Base-by-base conservation (phyloP, 2,329 filamentous ascomycete species). In the Microcyclospora tardicrescens region DNA sequence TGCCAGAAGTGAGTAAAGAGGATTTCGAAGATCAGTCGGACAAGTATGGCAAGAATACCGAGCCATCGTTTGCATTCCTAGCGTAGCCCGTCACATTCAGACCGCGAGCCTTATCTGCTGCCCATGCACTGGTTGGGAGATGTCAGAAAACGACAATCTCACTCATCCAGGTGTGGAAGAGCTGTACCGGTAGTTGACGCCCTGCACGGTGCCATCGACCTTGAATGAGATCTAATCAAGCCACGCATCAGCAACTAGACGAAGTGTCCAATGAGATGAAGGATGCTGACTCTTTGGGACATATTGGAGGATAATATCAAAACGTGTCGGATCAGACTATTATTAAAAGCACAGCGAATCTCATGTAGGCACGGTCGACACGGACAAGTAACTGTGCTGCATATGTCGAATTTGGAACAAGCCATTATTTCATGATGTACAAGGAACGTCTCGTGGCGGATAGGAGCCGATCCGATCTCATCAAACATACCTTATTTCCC, bases 151-250 rank as follows among this genome's bases (percentile, higher is more conserved):
- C 31, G n/a, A 8, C 34, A 19, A 5, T 5, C 24, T 10, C 14
- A 33, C 6, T 31, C 16, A 19, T 28, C 4, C 31, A 15, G 34
- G 12, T 28, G 19, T 14, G 27, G 33, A 16, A 35, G 35, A 14
- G 14, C n/a, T 27, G 34, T 55, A 66, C 61, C 67, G 63, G 52
- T 69, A 72, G 54, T 65, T 69, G 44, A 72, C 68, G 29, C 67
- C 67, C 54, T 70, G 66, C 29, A 69, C 66, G 19, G 58, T 48
- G 40, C 67, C 67, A 16, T 62, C 52, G 43, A 69, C 67, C 43
- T 58, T 65, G 60, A 62, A 70, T 9, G 59, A 59, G 41, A 69
- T 68, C 66, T 68, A n/a, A 32, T n/a, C 30, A 15, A 4, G 30
- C 14, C 4, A 32, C 12, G 12, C 30, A 32, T 32, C 30, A 32